A percentile compares a stretch with the other conserved stretches of the same genome.
Evolutionary conservation across 2,329 filamentous ascomycete genomes (phyloP).

Genomic region (Diaporthe ilicicola): DNA sequence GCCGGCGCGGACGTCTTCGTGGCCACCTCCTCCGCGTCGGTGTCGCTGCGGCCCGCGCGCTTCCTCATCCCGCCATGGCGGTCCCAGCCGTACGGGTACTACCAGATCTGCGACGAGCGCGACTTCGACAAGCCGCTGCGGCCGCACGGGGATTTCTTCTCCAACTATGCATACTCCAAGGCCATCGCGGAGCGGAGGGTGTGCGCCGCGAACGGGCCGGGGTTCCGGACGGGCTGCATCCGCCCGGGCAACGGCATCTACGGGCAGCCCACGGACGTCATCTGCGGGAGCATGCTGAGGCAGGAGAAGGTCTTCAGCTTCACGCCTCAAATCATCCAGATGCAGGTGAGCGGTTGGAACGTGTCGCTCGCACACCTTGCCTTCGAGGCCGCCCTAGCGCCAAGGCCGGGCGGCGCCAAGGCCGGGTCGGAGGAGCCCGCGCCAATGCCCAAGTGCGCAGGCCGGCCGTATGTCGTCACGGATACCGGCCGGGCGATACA

Average conservation of each 20-base stretch:
- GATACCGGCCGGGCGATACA: slow-evolving; percentile 56
- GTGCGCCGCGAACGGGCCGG: slow-evolving; percentile 50
- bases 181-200: slow-evolving; percentile 60
- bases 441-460: slow-evolving; percentile 47
- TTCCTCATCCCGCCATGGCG: slow-evolving; percentile 56
- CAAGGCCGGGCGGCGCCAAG: neutral
- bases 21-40: slow-evolving; percentile 60
- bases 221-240: slow-evolving; percentile 62
- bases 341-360: slow-evolving; percentile 60
- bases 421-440: slow-evolving; percentile 40
- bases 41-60: slow-evolving; percentile 50
- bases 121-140: slow-evolving; percentile 52
- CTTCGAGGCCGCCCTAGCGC: slow-evolving; percentile 58
- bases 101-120: slow-evolving; percentile 56
- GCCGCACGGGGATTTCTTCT: slow-evolving; percentile 53
- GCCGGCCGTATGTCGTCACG: slow-evolving; percentile 59
- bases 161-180: slow-evolving; percentile 61
- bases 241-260: slow-evolving; percentile 64
- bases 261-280: slow-evolving; percentile 54
- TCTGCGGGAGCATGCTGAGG: slow-evolving; percentile 51
- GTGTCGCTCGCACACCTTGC: slow-evolving; percentile 62
- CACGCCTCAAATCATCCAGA: slow-evolving; percentile 55
- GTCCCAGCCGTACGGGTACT: slow-evolving; percentile 46
- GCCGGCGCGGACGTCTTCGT: slow-evolving; percentile 60
- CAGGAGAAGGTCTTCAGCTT: slow-evolving; percentile 51